These are phyloP conservation scores for Gyromitra esculenta DNA, from an alignment of 2,329 filamentous ascomycete species.

Conservation along the genomic window DNA sequence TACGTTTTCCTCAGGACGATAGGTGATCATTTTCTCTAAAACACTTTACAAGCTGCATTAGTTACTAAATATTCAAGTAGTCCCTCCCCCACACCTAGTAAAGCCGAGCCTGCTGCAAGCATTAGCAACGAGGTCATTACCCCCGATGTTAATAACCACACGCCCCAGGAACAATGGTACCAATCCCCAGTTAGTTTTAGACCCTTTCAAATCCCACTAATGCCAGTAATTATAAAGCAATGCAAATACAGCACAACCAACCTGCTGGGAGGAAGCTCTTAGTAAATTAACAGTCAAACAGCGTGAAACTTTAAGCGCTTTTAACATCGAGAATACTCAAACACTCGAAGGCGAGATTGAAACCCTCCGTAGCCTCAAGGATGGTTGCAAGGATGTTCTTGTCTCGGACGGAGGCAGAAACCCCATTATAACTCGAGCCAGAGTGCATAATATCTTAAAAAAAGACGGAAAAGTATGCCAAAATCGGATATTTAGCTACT, in stretches of 20 bases:
- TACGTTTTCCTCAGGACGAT: neutral
- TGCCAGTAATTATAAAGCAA: neutral
- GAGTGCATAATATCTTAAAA: constrained; percentile 11
- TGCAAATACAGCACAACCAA: neutral
- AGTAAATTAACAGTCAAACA: neutral
- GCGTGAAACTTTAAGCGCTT: neutral
- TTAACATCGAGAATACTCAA: neutral
- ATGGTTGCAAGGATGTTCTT: neutral
- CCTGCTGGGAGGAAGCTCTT: constrained; percentile 4
- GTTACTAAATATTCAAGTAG: neutral
- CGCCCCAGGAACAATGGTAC: neutral
- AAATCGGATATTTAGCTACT: constrained; percentile 12
- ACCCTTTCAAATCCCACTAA: neutral
- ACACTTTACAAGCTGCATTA: neutral
- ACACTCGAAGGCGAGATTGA: neutral
- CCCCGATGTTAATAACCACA: neutral
- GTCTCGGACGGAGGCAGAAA: neutral
- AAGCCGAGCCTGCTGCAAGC: neutral
- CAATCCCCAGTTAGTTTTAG: neutral
- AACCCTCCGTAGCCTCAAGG: neutral
- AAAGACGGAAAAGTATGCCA: constrained; percentile 17
- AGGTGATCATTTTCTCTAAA: neutral
- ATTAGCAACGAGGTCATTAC: neutral
- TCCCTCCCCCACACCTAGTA: neutral
- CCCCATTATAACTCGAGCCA: neutral